A percentile compares a stretch with the other conserved stretches of the same genome.
Evolutionary conservation across 202 grass and related monocot species (phyloP).

Genomic region (Elaeis oleifera): DNA sequence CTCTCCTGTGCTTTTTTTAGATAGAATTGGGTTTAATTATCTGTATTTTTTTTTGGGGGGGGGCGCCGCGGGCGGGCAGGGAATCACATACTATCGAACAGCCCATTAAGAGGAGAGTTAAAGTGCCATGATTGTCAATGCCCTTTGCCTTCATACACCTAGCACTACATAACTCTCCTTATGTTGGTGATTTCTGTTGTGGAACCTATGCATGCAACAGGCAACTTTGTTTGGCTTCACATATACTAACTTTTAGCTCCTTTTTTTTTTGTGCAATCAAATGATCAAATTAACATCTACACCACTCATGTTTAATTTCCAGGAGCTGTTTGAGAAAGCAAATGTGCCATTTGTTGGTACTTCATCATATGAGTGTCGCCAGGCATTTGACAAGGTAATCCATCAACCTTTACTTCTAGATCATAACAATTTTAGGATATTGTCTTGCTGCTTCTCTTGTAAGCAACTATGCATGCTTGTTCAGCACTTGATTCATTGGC

Average conservation of each 20-base stretch:
- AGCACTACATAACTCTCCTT: too few species aligned
- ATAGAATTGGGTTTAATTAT: too few species aligned
- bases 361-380: constrained; percentile 39
- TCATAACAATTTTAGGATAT: not conserved
- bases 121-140: too few species aligned
- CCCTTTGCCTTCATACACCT: too few species aligned
- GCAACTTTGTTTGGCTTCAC: too few species aligned
- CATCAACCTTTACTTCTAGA: constrained; percentile 9
- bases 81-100: too few species aligned
- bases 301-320: constrained; percentile 14
- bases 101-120: too few species aligned
- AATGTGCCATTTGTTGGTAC: constrained; percentile 85
- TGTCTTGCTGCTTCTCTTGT: not conserved
- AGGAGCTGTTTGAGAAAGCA: constrained; percentile 83
- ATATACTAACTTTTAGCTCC: not conserved
- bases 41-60: too few species aligned
- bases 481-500: not conserved
- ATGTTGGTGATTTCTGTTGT: too few species aligned
- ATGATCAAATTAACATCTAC: constrained; percentile 8
- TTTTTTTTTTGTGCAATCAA: not conserved
- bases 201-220: too few species aligned
- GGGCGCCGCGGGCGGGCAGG: too few species aligned
- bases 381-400: constrained; percentile 85
- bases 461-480: not conserved
- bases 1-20: too few species aligned